Conservation (phyloP, 2,329 filamentous ascomycete genomes). For the Fusarium sarcochroum region DNA sequence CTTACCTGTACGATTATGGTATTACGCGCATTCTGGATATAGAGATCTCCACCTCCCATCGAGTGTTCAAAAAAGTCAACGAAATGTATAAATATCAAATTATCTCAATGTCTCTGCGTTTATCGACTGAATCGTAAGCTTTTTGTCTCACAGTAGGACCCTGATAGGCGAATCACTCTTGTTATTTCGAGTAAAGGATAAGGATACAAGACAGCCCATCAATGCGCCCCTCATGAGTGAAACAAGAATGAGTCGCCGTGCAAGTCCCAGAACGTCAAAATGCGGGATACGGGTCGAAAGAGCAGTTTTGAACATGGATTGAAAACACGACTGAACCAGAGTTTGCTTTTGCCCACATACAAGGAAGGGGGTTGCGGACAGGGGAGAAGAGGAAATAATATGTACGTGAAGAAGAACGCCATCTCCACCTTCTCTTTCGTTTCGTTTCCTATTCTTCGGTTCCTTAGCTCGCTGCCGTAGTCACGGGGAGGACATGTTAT, state of each 20-base stretch:
- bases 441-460: background rate
- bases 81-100: background rate
- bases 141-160: background rate
- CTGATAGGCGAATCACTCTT: constrained; percentile 3
- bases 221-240: constrained; percentile 16
- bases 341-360: constrained; percentile 25
- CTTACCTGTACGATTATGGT: constrained; percentile 1
- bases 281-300: constrained; percentile 4
- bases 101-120: background rate
- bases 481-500: constrained; percentile 29
- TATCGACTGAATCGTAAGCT: background rate
- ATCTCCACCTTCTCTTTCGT: background rate
- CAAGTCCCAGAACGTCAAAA: constrained; percentile 5
- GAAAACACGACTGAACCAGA: constrained; percentile 16
- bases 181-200: constrained; percentile 21
- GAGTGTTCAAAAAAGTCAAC: background rate
- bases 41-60: background rate
- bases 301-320: background rate
- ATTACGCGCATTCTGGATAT: constrained; percentile 5
- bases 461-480: constrained; percentile 2
- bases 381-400: constrained; percentile 13
- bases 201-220: constrained; percentile 16
- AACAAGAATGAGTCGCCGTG: constrained; percentile 12
- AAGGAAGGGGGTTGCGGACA: constrained; percentile 3
- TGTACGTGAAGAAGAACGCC: constrained; percentile 31